phyloP scores from a whole-genome alignment of 202 grass and related monocot species.

The Schoenoplectus tabernaemontani region DNA sequence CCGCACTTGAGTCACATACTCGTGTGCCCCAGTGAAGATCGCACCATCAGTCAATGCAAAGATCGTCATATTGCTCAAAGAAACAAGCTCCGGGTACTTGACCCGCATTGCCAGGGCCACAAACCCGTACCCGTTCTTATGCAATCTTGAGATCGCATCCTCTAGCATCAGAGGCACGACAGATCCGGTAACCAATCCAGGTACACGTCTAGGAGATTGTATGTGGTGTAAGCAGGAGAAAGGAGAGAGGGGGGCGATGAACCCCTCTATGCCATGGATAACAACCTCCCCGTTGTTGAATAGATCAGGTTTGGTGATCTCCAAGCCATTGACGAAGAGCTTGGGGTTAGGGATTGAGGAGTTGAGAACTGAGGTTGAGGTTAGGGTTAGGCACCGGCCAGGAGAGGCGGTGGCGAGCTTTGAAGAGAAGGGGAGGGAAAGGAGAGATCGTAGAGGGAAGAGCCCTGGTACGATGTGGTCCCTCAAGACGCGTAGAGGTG shows the following conservation, averaged over 20 bases:
- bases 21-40: conserved; percentile 57
- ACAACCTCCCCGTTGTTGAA: conserved; percentile 68
- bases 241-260: conserved; percentile 48
- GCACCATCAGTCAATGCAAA: conserved; percentile 55
- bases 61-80: conserved; percentile 48
- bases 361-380: conserved; percentile 23
- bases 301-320: conserved; percentile 54
- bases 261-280: conserved; percentile 54
- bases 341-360: conserved; percentile 24
- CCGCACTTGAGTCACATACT: conserved; percentile 51
- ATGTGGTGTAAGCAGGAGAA: conserved; percentile 32
- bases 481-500: conserved; percentile 36
- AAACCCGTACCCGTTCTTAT: conserved; percentile 56
- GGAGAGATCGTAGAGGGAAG: conserved; percentile 45
- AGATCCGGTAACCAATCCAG: conserved; percentile 15
- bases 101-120: conserved; percentile 56
- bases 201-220: conserved; percentile 18
- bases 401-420: conserved; percentile 51
- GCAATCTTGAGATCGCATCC: conserved; percentile 54
- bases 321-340: conserved; percentile 47
- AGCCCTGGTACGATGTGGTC: conserved; percentile 63
- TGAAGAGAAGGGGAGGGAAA: conserved; percentile 22
- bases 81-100: conserved; percentile 54
- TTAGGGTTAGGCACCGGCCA: conserved; percentile 51
- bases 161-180: conserved; percentile 58